Evolutionary conservation across 805 yeast species (phyloP).

Genomic region (Myxozyma sirexii): DNA sequence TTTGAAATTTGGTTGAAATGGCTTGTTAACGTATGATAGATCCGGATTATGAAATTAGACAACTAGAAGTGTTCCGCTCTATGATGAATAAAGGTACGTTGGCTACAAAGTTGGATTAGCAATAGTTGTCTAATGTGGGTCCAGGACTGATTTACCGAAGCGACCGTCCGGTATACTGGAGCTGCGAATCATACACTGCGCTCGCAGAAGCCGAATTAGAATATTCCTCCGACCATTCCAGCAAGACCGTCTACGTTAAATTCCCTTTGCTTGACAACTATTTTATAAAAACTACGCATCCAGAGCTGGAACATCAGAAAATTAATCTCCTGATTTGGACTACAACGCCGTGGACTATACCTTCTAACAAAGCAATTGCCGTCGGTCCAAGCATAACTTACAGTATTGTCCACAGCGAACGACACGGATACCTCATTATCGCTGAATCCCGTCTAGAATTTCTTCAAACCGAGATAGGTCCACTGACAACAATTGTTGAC

Average conservation of each 20-base stretch:
- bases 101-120: too few species aligned
- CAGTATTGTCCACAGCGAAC: slow-evolving; percentile 48
- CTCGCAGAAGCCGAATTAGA: slow-evolving; percentile 96
- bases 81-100: slow-evolving; percentile 52
- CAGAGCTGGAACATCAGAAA: slow-evolving; percentile 23
- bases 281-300: slow-evolving; percentile 12
- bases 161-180: slow-evolving; percentile 96
- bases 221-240: slow-evolving; percentile 70
- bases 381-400: slow-evolving; percentile 63
- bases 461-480: slow-evolving; percentile 39
- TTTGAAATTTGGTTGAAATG: too few species aligned
- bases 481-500: slow-evolving; percentile 27
- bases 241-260: slow-evolving; percentile 68
- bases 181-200: slow-evolving; percentile 90
- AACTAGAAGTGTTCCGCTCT: slow-evolving; percentile 67
- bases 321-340: slow-evolving; percentile 72
- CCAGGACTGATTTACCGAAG: slow-evolving; percentile 75
- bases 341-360: slow-evolving; percentile 97
- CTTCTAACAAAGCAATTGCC: slow-evolving; percentile 83
- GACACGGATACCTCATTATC: slow-evolving; percentile 56
- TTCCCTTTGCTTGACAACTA: slow-evolving; percentile 55
- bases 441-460: slow-evolving; percentile 53
- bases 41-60: slow-evolving; percentile 71
- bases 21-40: slow-evolving; percentile 32
- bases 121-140: background rate